Conservation (phyloP, 2,329 filamentous ascomycete species). For the Cladosporium phlei region DNA sequence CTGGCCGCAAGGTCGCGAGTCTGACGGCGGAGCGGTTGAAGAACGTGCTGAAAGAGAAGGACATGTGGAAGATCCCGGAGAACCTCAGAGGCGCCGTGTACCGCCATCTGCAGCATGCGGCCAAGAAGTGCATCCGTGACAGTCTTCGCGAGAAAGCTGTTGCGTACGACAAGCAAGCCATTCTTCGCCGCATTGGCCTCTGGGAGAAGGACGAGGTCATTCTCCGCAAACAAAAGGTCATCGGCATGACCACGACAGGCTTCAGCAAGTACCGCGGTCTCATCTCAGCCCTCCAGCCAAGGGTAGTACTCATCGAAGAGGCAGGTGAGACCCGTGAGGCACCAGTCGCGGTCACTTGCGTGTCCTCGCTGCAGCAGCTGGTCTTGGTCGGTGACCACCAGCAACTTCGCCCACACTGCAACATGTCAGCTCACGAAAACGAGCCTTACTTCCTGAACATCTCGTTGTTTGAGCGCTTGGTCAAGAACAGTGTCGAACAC, state of each 20-base stretch:
- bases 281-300: conserved; percentile 61
- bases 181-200: conserved; percentile 51
- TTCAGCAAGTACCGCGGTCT: conserved; percentile 73
- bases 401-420: conserved; percentile 67
- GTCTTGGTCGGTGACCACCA: conserved; percentile 75
- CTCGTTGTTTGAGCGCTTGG: conserved; percentile 74
- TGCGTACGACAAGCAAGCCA: conserved; percentile 48
- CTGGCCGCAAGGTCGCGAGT: conserved; percentile 27
- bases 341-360: conserved; percentile 55
- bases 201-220: conserved; percentile 59
- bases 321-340: conserved; percentile 71
- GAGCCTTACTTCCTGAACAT: conserved; percentile 63
- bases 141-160: conserved; percentile 49
- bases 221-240: conserved; percentile 55
- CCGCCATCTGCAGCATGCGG: conserved; percentile 54
- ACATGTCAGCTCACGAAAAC: conserved; percentile 54
- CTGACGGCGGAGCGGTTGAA: conserved; percentile 33
- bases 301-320: conserved; percentile 70
- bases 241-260: conserved; percentile 73
- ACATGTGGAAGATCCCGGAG: conserved; percentile 59
- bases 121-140: conserved; percentile 46
- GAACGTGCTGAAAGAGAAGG: conserved; percentile 37
- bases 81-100: conserved; percentile 61
- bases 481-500: conserved; percentile 61
- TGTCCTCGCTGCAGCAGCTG: conserved; percentile 59